These are phyloP conservation scores for Phytophthora colocasiae DNA, from an alignment of 352 stramenopile species.

Conservation along the genomic window DNA sequence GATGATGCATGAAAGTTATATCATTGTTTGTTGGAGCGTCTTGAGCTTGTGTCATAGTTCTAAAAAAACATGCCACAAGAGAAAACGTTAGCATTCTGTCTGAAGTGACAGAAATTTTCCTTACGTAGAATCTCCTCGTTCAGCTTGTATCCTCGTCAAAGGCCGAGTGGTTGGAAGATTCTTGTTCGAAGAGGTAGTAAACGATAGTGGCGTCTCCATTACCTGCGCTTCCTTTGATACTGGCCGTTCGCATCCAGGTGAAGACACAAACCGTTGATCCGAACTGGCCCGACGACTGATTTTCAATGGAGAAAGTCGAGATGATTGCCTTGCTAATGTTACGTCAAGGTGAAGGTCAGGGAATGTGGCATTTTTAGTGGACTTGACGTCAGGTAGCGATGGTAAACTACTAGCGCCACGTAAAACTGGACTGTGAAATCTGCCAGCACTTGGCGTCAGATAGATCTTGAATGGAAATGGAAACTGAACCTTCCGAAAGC, in stretches of 20 bases:
- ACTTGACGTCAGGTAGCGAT: conserved; percentile 24
- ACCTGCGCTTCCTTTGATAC: conserved; percentile 1
- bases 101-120: not conserved
- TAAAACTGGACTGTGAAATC: conserved; percentile 11
- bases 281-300: conserved; percentile 1
- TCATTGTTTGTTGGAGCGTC: not conserved
- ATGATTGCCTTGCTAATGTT: conserved; percentile 4
- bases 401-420: conserved; percentile 45
- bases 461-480: no score
- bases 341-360: conserved; percentile 10
- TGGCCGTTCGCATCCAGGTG: not conserved
- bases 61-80: not conserved
- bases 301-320: conserved; percentile 49
- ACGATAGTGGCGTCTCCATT: not conserved
- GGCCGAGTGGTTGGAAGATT: conserved; percentile 6
- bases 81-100: not conserved
- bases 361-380: conserved; percentile 32
- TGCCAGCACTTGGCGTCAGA: not conserved
- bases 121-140: conserved; percentile 7
- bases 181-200: conserved; percentile 4
- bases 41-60: conserved; percentile 4
- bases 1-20: no score
- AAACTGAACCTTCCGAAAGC: conserved; percentile 1
- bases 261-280: conserved; percentile 7
- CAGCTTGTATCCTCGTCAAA: conserved; percentile 10